Evolutionary conservation across 371 early-diverging fungal species (phyloP).

Genomic region (Paraphysoderma sedebokerense): DNA sequence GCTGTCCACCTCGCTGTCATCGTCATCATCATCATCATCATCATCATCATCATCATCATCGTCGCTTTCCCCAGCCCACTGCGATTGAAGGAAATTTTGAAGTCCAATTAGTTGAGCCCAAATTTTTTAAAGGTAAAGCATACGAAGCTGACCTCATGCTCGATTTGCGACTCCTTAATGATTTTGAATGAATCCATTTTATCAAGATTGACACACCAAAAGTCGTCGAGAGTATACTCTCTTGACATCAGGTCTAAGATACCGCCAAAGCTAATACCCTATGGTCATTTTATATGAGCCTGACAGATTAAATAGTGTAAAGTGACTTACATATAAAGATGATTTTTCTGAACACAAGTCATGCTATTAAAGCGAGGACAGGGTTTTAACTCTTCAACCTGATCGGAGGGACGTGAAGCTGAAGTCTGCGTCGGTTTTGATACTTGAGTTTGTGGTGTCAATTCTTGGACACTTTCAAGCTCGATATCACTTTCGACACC

Average conservation of each 20-base stretch:
- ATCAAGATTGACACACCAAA: slow-evolving; percentile 39
- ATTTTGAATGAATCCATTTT: slow-evolving; percentile 35
- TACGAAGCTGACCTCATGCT: slow-evolving; percentile 18
- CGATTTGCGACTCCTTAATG: slow-evolving; percentile 20
- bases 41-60: slow-evolving; percentile 19
- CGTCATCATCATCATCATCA: slow-evolving; percentile 15
- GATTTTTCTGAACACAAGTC: slow-evolving; percentile 28
- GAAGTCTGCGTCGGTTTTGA: too few relatives aligned
- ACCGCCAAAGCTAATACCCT: too few relatives aligned
- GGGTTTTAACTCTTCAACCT: slow-evolving; percentile 14
- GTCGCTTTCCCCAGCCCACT: slow-evolving; percentile 24
- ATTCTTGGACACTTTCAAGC: too few relatives aligned
- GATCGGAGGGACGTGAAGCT: too few relatives aligned
- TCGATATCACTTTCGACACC: too few relatives aligned
- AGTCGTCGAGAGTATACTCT: slow-evolving; percentile 37
- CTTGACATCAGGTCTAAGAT: slow-evolving; percentile 27
- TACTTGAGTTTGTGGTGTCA: too few relatives aligned
- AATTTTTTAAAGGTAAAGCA: too few relatives aligned
- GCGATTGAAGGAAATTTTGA: too few relatives aligned
- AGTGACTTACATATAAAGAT: slow-evolving; percentile 31
- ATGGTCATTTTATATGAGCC: too few relatives aligned
- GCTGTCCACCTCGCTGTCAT: slow-evolving; percentile 18
- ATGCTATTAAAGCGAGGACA: slow-evolving; percentile 41
- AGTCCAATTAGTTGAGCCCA: too few relatives aligned
- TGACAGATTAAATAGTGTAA: too few relatives aligned